phyloP scores from a whole-genome alignment of 2,329 filamentous ascomycete species.

The Clonostachys byssicola region DNA sequence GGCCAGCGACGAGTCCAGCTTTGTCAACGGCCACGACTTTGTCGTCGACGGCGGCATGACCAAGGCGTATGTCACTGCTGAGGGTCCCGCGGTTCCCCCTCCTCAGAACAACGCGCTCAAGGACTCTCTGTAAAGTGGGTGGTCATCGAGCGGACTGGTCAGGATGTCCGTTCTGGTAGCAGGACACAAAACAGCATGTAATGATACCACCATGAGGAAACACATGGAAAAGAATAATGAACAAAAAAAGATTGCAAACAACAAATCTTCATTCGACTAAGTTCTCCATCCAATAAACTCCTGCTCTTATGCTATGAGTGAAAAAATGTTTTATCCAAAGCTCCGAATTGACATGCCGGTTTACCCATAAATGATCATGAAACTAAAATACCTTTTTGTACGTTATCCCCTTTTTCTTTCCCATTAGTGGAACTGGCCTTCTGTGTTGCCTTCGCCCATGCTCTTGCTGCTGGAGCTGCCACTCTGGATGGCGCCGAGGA shows the following conservation, averaged over 20 bases:
- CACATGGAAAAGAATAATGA: no score
- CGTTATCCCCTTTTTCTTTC: constrained; percentile 12
- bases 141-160: not conserved
- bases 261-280: no score
- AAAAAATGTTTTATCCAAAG: no score
- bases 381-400: not conserved
- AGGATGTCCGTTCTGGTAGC: not conserved
- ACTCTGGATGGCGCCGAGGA: constrained; percentile 85
- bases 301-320: no score
- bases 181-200: no score
- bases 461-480: constrained; percentile 85
- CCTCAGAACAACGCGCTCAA: constrained; percentile 59
- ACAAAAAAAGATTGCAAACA: no score
- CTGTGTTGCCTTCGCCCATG: constrained; percentile 94
- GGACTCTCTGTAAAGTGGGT: constrained; percentile 24
- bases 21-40: constrained; percentile 89
- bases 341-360: no score
- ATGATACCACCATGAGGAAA: no score
- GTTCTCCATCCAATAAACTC: no score
- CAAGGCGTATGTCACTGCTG: constrained; percentile 77
- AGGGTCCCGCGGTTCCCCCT: constrained; percentile 49
- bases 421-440: constrained; percentile 55
- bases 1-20: constrained; percentile 83
- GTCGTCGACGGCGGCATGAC: constrained; percentile 95
- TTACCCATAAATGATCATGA: not conserved